phyloP scores from a whole-genome alignment of 805 yeast genomes.

The Candida suzukii region DNA sequence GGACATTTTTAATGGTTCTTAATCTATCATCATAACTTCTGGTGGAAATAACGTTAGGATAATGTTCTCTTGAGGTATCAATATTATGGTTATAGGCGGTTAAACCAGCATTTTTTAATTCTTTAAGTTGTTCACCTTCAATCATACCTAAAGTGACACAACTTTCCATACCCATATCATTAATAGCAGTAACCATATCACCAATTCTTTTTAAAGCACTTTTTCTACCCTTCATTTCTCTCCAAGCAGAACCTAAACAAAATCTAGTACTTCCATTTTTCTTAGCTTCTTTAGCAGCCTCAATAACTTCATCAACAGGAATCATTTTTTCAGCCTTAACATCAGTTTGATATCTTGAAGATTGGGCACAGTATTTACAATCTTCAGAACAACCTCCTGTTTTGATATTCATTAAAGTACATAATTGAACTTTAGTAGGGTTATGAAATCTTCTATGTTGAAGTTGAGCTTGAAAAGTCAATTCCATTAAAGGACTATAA shows the following conservation, averaged over 20 bases:
- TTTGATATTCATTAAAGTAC: conserved; percentile 69
- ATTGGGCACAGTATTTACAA: conserved; percentile 77
- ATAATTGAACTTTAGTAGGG: conserved; percentile 64
- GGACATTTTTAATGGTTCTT: conserved; percentile 57
- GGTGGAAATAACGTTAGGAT: conserved; percentile 65
- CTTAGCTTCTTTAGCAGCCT: conserved; percentile 59
- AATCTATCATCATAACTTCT: conserved; percentile 68
- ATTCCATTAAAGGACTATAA: conserved; percentile 57
- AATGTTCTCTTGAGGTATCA: conserved; percentile 74
- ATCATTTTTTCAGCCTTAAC: conserved; percentile 63
- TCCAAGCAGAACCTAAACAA: conserved; percentile 86
- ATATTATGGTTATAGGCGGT: conserved; percentile 81
- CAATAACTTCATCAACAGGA: conserved; percentile 52
- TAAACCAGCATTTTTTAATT: conserved; percentile 58
- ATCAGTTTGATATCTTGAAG: conserved; percentile 62
- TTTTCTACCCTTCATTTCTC: conserved; percentile 76
- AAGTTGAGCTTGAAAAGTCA: conserved; percentile 51
- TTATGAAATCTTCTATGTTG: conserved; percentile 65
- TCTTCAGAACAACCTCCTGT: conserved; percentile 81
- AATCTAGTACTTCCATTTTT: conserved; percentile 69
- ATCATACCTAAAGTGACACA: conserved; percentile 83
- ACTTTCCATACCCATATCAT: conserved; percentile 58
- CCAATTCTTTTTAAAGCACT: conserved; percentile 55
- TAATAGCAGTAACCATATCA: conserved; percentile 58
- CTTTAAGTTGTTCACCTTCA: conserved; percentile 52